Base-by-base conservation (phyloP, 2,329 filamentous ascomycete species). In the Microcera coccophila region DNA sequence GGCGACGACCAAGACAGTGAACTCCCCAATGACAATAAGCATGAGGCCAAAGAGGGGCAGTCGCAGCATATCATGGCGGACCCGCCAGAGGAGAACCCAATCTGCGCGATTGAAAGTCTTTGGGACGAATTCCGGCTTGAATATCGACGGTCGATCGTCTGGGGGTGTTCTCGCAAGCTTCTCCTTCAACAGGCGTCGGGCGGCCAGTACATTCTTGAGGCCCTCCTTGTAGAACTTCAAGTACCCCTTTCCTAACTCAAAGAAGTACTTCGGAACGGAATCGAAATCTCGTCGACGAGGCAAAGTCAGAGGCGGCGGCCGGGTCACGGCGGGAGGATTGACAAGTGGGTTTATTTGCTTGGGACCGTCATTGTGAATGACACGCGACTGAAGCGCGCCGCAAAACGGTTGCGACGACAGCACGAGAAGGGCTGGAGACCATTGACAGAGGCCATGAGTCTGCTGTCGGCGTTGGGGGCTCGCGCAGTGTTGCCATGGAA, bases 191-290 rank as follows among this genome's bases (percentile, higher is more conserved):
- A 75, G 72, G 17, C 69, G 61, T 36, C 78, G 74, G 54, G 95
- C 95, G 45, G 72, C 68, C 62, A 81, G 82, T 39, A 95, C 82
- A 55, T 85, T 81, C 60, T 82, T 82, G 22, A 95, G 67, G 15
- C 90, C 91, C 1, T 80, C 76, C 68, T 93, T 95, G 80, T 96
- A 97, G 76, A 97, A 97, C 26, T 67, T 66, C 9, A 85, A 64
- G 66, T 95, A 95, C 39, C 85, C 81, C 62, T 85, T 85, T 49
- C 88, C 91, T 20, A 83, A 68, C 33, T 67, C 62, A 58, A 79
- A 78, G 48, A 79, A 71, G 68, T 86, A 78, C 36, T 52, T 55
- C 7, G 57, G 53, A 2, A 52, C 48, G 14, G 62, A 66, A 16
- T 61, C 52, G 15, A 57, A 57, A 28, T 64, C 57, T 42, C 65